These are phyloP conservation scores for Rubus idaeus DNA, from an alignment of 306 rosid species.

Conservation along the genomic window DNA sequence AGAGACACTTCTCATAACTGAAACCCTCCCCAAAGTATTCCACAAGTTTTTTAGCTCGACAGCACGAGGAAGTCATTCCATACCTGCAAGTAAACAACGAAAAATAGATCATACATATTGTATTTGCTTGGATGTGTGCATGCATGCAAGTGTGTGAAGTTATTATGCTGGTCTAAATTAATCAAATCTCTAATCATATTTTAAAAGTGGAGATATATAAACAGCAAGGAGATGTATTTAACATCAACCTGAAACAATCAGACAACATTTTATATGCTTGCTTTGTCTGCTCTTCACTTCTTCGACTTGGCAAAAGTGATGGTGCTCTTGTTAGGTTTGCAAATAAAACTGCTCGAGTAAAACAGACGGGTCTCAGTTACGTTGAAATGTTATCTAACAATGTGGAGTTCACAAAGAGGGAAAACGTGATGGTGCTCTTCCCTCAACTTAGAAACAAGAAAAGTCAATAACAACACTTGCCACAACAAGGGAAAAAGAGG, in stretches of 20 bases:
- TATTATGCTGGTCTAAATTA: not conserved
- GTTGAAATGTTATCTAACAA: not conserved
- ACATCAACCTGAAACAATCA: constrained; percentile 83
- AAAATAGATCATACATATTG: not conserved
- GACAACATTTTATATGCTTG: constrained; percentile 80
- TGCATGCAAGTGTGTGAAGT: not conserved
- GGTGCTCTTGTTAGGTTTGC: constrained; percentile 77
- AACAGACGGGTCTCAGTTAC: constrained; percentile 1
- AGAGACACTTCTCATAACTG: constrained; percentile 55
- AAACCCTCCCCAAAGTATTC: constrained; percentile 88
- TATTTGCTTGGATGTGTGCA: not conserved
- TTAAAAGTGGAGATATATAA: not conserved
- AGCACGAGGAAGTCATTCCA: constrained; percentile 76
- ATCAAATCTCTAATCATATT: not conserved
- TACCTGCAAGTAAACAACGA: constrained; percentile 49
- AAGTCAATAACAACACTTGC: not conserved
- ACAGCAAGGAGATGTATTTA: constrained; percentile 24
- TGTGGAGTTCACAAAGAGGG: not conserved
- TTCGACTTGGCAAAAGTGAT: constrained; percentile 81
- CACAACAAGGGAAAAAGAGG: not conserved
- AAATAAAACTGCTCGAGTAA: constrained; percentile 57
- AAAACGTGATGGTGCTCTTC: not conserved
- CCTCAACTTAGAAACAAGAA: not conserved
- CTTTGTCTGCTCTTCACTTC: constrained; percentile 70
- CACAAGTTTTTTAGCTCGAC: constrained; percentile 79